Conservation (phyloP, 768 basidiomycete genomes). For the Podaxis mareebaensis region DNA sequence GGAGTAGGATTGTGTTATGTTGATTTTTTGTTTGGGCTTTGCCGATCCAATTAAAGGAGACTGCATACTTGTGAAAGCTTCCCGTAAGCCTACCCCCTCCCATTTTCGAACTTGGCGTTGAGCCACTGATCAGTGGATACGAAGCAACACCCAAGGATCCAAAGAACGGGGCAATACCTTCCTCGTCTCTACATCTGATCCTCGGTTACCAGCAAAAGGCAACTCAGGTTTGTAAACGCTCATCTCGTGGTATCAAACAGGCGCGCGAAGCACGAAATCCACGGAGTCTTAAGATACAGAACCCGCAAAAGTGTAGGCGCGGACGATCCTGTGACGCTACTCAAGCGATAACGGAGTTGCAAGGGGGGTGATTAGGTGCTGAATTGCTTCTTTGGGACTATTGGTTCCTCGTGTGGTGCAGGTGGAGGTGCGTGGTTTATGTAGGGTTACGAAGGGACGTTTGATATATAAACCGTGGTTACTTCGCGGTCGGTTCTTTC, state of each 20-base stretch:
- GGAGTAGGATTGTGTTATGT: background rate
- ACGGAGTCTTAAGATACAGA: conserved; percentile 9
- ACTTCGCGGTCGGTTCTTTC: background rate
- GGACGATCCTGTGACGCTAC: background rate
- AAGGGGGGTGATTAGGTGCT: background rate
- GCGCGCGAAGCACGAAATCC: conserved; percentile 10
- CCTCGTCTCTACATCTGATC: background rate
- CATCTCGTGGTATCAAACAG: background rate
- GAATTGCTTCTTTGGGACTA: background rate
- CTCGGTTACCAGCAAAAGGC: background rate
- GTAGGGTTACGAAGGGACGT: background rate
- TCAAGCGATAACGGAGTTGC: background rate
- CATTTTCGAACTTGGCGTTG: background rate
- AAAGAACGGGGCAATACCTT: background rate
- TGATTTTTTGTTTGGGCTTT: background rate
- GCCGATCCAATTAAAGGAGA: background rate
- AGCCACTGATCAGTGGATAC: background rate
- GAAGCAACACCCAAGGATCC: background rate
- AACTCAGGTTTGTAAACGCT: background rate
- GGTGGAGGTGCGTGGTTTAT: background rate
- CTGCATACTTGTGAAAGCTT: too few relatives aligned
- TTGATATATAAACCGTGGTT: conserved; percentile 6
- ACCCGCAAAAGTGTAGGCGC: background rate
- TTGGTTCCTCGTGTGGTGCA: background rate
- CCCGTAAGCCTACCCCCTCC: background rate